Conservation (phyloP, 441 rosid species). For the Erodium trifolium region DNA sequence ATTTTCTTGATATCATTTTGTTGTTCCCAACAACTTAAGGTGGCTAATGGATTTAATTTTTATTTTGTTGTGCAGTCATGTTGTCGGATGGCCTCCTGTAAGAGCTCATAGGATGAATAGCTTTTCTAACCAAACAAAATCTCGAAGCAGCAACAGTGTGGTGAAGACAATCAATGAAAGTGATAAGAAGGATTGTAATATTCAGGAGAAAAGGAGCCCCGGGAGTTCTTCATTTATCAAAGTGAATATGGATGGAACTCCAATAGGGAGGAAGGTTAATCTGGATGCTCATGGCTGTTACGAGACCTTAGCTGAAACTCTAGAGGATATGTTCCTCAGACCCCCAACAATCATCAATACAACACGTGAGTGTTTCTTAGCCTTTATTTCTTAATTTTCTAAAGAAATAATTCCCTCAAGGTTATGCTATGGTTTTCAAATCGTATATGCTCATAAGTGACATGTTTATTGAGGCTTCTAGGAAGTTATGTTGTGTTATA, state of each 20-base stretch:
- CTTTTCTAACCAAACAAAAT: slow-evolving; percentile 58
- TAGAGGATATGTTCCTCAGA: slow-evolving; percentile 66
- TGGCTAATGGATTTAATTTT: slow-evolving; percentile 11
- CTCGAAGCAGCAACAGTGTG: slow-evolving; percentile 24
- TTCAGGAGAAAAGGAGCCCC: slow-evolving; percentile 18
- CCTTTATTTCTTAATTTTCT: slow-evolving; percentile 7
- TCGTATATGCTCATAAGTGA: not conserved
- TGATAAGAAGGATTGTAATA: slow-evolving; percentile 21
- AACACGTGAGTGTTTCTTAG: slow-evolving; percentile 27
- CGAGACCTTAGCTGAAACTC: slow-evolving; percentile 49
- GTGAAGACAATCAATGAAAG: slow-evolving; percentile 19
- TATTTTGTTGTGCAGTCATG: slow-evolving; percentile 45
- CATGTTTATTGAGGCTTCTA: not conserved
- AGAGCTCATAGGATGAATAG: slow-evolving; percentile 71
- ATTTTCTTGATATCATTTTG: not conserved
- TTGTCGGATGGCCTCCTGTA: slow-evolving; percentile 96
- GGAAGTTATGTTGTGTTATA: slow-evolving; percentile 7
- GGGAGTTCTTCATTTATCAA: slow-evolving; percentile 61
- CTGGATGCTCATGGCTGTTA: slow-evolving; percentile 62
- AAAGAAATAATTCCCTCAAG: slow-evolving; percentile 3
- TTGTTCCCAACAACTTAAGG: slow-evolving; percentile 2
- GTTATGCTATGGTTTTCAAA: not conserved
- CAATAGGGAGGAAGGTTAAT: slow-evolving; percentile 85
- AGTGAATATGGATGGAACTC: slow-evolving; percentile 87
- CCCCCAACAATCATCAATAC: slow-evolving; percentile 27